phyloP scores from a whole-genome alignment of 768 basidiomycete species.

The Cystobasidium onofrii region DNA sequence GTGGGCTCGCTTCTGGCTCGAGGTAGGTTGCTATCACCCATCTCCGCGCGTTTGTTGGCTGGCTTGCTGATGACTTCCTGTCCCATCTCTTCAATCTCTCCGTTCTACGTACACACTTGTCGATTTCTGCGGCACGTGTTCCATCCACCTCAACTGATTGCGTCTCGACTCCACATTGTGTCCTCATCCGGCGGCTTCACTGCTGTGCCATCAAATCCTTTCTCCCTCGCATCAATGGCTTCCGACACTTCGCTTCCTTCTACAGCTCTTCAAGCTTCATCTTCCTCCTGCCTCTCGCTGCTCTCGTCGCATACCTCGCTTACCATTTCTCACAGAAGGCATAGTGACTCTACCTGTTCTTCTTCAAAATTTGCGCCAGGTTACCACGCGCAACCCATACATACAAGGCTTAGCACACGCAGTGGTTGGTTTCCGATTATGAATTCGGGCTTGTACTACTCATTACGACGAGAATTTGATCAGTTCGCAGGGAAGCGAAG shows the following conservation, averaged over 20 bases:
- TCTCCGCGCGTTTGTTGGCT: not conserved
- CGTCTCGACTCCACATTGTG: not conserved
- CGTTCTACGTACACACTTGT: not conserved
- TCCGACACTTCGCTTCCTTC: too few species aligned
- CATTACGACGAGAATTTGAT: too few species aligned
- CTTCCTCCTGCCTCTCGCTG: constrained; percentile 21
- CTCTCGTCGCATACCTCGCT: constrained; percentile 26
- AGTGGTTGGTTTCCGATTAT: too few species aligned
- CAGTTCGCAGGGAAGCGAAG: too few species aligned
- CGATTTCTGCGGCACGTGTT: not conserved
- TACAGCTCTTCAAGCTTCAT: constrained; percentile 5
- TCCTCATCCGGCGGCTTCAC: too few species aligned
- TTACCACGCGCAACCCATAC: too few species aligned
- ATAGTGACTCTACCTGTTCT: not conserved
- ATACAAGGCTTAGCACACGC: too few species aligned
- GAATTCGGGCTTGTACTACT: too few species aligned
- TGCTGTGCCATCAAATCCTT: too few species aligned
- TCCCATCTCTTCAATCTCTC: not conserved
- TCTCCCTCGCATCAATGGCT: too few species aligned
- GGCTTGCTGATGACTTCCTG: not conserved
- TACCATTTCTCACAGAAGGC: constrained; percentile 16
- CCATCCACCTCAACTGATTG: not conserved
- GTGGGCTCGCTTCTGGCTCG: not conserved
- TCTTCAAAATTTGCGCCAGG: not conserved
- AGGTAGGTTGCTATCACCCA: not conserved